phyloP scores from a whole-genome alignment of 176 grass and related monocot genomes.

The Lolium perenne region DNA sequence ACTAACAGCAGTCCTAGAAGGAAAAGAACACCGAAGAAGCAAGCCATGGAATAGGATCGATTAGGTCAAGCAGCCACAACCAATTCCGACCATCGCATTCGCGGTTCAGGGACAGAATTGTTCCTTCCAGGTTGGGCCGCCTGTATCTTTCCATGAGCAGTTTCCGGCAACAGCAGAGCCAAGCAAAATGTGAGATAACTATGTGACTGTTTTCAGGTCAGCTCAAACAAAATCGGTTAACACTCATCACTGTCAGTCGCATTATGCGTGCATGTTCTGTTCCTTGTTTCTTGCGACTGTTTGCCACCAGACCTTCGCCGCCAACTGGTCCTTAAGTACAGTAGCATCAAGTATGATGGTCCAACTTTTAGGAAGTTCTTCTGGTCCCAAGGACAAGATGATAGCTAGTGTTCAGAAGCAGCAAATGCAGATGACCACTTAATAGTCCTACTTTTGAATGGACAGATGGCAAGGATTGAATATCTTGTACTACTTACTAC shows the following conservation, averaged over 20 bases:
- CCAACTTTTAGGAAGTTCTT: background rate
- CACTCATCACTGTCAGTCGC: background rate
- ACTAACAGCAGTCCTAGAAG: background rate
- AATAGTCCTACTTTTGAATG: constrained; percentile 42
- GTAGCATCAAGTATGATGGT: constrained; percentile 22
- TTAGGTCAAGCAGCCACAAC: constrained; percentile 34
- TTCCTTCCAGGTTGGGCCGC: constrained; percentile 23
- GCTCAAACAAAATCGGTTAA: constrained; percentile 19
- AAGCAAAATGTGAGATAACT: background rate
- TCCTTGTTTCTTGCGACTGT: constrained; percentile 17
- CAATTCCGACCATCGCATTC: constrained; percentile 5
- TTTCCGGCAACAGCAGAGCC: constrained; percentile 24
- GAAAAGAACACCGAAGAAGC: constrained; percentile 3
- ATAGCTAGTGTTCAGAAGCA: constrained; percentile 20
- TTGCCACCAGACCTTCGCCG: background rate
- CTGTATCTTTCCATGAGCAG: constrained; percentile 15
- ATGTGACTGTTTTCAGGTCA: constrained; percentile 36
- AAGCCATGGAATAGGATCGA: background rate
- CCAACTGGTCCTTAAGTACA: constrained; percentile 21
- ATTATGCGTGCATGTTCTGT: background rate
- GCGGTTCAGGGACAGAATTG: background rate
- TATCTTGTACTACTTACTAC: background rate
- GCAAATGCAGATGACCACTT: constrained; percentile 25
- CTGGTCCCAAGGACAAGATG: constrained; percentile 14
- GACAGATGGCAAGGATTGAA: constrained; percentile 25